Conservation (phyloP, 208 protist genomes). For the Leishmania lainsoni region DNA sequence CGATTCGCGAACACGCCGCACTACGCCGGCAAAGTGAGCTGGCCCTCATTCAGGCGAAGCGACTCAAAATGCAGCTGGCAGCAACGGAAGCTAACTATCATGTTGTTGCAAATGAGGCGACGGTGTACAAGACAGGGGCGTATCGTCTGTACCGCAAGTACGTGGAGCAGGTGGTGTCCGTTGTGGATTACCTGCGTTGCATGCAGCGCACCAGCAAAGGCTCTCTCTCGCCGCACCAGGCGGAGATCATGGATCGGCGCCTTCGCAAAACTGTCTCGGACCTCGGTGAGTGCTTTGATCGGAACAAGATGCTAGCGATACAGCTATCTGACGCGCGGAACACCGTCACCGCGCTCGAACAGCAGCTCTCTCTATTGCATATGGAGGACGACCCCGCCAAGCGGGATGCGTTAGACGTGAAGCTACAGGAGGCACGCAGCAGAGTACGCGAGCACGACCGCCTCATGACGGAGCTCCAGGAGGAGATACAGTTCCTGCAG, state of each 20-base stretch:
- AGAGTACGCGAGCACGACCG: slow-evolving; percentile 60
- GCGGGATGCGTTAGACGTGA: slow-evolving; percentile 49
- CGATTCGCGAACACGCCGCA: slow-evolving; percentile 79
- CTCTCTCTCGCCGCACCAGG: slow-evolving; percentile 66
- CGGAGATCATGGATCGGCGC: slow-evolving; percentile 70
- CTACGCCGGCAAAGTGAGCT: slow-evolving; percentile 83
- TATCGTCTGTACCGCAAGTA: slow-evolving; percentile 87
- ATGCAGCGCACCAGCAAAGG: slow-evolving; percentile 68
- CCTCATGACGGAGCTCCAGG: slow-evolving; percentile 56
- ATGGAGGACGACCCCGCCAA: slow-evolving; percentile 30
- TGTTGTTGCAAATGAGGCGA: slow-evolving; percentile 87
- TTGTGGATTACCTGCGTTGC: slow-evolving; percentile 82
- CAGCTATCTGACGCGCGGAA: slow-evolving; percentile 64
- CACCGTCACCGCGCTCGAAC: slow-evolving; percentile 54
- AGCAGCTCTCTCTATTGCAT: slow-evolving; percentile 56
- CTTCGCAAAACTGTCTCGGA: slow-evolving; percentile 53
- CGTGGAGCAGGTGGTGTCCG: slow-evolving; percentile 64
- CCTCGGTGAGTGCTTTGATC: slow-evolving; percentile 34
- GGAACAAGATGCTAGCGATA: slow-evolving; percentile 48
- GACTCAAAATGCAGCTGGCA: slow-evolving; percentile 69
- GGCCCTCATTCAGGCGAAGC: slow-evolving; percentile 73
- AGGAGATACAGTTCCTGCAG: slow-evolving; percentile 62
- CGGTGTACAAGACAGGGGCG: slow-evolving; percentile 77
- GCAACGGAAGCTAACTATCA: slow-evolving; percentile 88
- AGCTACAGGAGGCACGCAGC: slow-evolving; percentile 47